A percentile compares a stretch with the other conserved stretches of the same genome.
Evolutionary conservation across 2,329 filamentous ascomycete species (phyloP).

Genomic region (Rhynchosporium graminicola): DNA sequence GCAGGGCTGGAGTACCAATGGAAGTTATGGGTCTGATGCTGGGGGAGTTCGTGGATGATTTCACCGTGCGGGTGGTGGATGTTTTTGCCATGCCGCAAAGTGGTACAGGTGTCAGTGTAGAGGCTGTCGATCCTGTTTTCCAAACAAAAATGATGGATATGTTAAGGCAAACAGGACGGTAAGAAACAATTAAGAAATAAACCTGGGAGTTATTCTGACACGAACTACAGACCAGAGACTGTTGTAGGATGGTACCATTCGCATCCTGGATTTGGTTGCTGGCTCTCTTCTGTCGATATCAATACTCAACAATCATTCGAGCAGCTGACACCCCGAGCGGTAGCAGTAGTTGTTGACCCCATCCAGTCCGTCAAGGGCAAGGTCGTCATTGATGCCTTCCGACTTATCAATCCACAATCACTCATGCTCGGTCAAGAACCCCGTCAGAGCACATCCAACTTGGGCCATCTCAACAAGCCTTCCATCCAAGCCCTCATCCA

Average conservation of each 20-base stretch:
- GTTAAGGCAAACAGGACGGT: slow-evolving; percentile 96
- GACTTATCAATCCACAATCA: slow-evolving; percentile 95
- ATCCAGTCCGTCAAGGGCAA: slow-evolving; percentile 99
- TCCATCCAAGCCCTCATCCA: slow-evolving; percentile 99
- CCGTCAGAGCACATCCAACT: slow-evolving; percentile 94
- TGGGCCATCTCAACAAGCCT: slow-evolving; percentile 97
- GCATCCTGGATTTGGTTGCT: slow-evolving; percentile 98
- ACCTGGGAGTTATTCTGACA: slow-evolving; percentile 22
- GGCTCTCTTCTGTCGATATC: slow-evolving; percentile 98
- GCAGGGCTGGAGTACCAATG: slow-evolving; percentile 97
- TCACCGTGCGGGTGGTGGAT: slow-evolving; percentile 96
- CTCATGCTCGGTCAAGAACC: slow-evolving; percentile 98
- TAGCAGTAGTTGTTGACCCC: slow-evolving; percentile 96
- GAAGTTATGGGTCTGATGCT: slow-evolving; percentile 99
- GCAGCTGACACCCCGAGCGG: slow-evolving; percentile 92
- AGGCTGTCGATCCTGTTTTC: slow-evolving; percentile 97
- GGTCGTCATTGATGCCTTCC: slow-evolving; percentile 98
- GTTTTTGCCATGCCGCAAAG: slow-evolving; percentile 99
- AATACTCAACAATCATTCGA: slow-evolving; percentile 99
- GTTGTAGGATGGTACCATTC: slow-evolving; percentile 99
- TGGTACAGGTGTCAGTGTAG: slow-evolving; percentile 95
- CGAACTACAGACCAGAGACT: slow-evolving; percentile 73
- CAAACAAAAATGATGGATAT: slow-evolving; percentile 99
- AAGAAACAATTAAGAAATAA: slow-evolving; percentile 31
- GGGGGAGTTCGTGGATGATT: slow-evolving; percentile 98